phyloP scores from a whole-genome alignment of 176 grass and related monocot genomes.

The Pontederia crassipes region DNA sequence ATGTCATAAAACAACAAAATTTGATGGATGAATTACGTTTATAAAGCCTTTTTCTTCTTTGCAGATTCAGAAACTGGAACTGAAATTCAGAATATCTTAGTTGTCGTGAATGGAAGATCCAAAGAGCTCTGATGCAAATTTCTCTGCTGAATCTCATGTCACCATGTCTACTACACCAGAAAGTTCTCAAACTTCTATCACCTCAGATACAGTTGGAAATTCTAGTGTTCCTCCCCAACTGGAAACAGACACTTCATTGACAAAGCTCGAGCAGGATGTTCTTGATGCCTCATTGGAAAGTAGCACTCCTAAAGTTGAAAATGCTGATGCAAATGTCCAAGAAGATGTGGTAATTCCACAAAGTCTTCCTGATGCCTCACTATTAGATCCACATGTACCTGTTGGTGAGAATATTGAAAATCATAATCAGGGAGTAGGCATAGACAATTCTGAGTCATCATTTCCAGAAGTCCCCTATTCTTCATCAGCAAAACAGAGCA shows the following conservation, averaged over 20 bases:
- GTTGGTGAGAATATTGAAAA: background rate
- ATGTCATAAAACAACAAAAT: background rate
- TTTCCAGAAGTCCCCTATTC: background rate
- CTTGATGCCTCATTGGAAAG: no score
- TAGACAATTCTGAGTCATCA: background rate
- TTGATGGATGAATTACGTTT: background rate
- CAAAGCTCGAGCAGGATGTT: no score
- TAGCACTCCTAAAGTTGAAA: slow-evolving; percentile 17
- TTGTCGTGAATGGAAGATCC: slow-evolving; percentile 33
- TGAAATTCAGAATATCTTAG: background rate
- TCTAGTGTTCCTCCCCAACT: no score
- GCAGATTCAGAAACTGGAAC: background rate
- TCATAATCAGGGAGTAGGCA: background rate
- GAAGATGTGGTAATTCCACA: background rate
- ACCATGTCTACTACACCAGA: slow-evolving; percentile 21
- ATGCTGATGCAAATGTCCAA: slow-evolving; percentile 14
- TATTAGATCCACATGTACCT: background rate
- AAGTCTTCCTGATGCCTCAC: background rate
- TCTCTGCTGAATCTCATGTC: slow-evolving; percentile 6
- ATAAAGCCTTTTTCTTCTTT: background rate
- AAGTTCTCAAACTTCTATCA: slow-evolving; percentile 16
- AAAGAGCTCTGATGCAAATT: slow-evolving; percentile 11
- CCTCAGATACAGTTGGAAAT: slow-evolving; percentile 21
- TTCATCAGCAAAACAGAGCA: background rate
- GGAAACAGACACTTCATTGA: no score